phyloP scores from a whole-genome alignment of 257 asterid genomes.

The Przewalskia tangutica region DNA sequence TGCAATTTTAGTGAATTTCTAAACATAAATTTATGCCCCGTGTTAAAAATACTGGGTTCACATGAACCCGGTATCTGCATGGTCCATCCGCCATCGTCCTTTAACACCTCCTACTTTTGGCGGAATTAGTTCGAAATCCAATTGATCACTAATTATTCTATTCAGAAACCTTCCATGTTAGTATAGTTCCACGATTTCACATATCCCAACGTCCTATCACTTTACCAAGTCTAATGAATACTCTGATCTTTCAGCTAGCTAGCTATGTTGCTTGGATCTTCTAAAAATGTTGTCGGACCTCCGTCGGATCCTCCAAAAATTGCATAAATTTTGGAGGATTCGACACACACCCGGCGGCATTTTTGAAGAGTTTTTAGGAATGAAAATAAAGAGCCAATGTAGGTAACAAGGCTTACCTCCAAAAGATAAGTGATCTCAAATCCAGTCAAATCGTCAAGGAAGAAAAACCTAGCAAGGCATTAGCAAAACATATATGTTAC shows the following conservation, averaged over 20 bases:
- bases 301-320: background rate
- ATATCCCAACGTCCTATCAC: background rate
- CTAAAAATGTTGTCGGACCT: background rate
- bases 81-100: too few species aligned
- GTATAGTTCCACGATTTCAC: background rate
- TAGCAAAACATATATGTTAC: background rate
- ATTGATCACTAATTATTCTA: background rate
- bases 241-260: background rate
- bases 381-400: background rate
- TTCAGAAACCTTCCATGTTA: background rate
- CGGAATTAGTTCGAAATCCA: background rate
- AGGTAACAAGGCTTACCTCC: constrained; percentile 44
- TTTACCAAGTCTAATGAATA: background rate
- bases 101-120: background rate
- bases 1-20: too few species aligned
- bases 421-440: constrained; percentile 82
- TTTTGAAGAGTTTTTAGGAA: background rate
- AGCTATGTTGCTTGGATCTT: background rate
- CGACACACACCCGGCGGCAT: background rate
- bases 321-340: background rate
- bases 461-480: constrained; percentile 58
- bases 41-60: too few species aligned
- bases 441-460: constrained; percentile 93
- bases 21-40: too few species aligned
- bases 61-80: too few species aligned